Percentiles rank a stretch among this genome's conserved stretches.
These are phyloP conservation scores for Helminthosporium solani DNA, from an alignment of 2,329 filamentous ascomycete species.

Conservation along the genomic window DNA sequence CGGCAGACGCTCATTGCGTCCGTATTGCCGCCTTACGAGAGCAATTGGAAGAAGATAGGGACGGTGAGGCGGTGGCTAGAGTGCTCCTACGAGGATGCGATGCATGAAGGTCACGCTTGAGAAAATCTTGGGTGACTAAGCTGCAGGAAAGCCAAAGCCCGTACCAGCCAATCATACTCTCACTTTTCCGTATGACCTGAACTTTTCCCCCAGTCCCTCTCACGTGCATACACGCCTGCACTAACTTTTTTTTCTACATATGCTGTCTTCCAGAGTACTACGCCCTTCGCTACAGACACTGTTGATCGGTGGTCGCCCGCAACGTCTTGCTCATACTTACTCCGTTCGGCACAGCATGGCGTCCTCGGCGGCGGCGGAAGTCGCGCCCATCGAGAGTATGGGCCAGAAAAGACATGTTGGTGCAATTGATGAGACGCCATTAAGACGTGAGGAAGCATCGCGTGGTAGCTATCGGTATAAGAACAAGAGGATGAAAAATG, in stretches of 20 bases:
- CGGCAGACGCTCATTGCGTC: slow-evolving; percentile 46
- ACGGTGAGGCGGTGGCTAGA: slow-evolving; percentile 2
- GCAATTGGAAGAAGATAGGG: slow-evolving; percentile 22
- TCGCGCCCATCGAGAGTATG: slow-evolving; percentile 33
- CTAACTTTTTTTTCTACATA: slow-evolving; percentile 8
- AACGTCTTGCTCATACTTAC: slow-evolving; percentile 6
- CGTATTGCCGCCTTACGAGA: slow-evolving; percentile 13
- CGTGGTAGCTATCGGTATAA: slow-evolving; percentile 43
- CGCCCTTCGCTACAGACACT: slow-evolving; percentile 26
- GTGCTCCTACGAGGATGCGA: slow-evolving; percentile 2
- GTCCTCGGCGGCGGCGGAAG: slow-evolving; percentile 30
- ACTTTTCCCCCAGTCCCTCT: slow-evolving; percentile 14
- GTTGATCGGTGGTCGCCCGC: slow-evolving; percentile 18
- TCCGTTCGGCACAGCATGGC: slow-evolving; percentile 31
- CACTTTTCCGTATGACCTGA: slow-evolving; percentile 22
- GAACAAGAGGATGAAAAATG: slow-evolving; percentile 52
- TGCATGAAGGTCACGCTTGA: slow-evolving; percentile 14
- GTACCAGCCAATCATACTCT: slow-evolving; percentile 29
- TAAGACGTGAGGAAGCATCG: slow-evolving; percentile 36
- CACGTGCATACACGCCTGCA: neutral
- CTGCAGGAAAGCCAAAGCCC: slow-evolving; percentile 3
- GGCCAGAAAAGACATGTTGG: slow-evolving; percentile 37
- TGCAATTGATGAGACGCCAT: slow-evolving; percentile 23
- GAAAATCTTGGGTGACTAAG: slow-evolving; percentile 24
- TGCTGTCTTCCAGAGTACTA: slow-evolving; percentile 11